Evolutionary conservation across 2,329 filamentous ascomycete species (phyloP).

Genomic region (Pseudopyricularia cyperi): DNA sequence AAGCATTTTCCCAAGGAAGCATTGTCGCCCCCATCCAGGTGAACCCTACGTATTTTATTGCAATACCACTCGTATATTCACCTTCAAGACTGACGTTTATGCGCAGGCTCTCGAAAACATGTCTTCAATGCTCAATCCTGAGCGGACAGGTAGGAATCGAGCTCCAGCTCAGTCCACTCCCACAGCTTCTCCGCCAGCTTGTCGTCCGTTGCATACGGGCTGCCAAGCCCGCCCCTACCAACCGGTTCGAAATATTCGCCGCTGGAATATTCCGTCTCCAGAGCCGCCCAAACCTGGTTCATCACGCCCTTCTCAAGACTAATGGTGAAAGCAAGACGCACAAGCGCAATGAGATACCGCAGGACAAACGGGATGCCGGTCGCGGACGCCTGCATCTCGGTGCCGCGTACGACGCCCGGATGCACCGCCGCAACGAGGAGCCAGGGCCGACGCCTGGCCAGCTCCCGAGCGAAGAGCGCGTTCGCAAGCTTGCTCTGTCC

Average conservation of each 20-base stretch:
- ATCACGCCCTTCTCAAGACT: neutral
- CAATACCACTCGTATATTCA: too few species aligned
- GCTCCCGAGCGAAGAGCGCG: slow-evolving; percentile 14
- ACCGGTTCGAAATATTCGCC: slow-evolving; percentile 17
- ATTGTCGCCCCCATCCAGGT: too few species aligned
- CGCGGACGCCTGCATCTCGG: slow-evolving; percentile 14
- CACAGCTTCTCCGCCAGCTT: slow-evolving; percentile 13
- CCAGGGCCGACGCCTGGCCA: slow-evolving; percentile 14
- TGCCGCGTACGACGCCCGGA: slow-evolving; percentile 15
- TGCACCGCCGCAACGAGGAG: slow-evolving; percentile 13
- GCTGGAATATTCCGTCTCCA: slow-evolving; percentile 42
- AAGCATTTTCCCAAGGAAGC: too few species aligned
- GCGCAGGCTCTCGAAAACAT: too few species aligned
- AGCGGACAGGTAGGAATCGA: slow-evolving; percentile 5
- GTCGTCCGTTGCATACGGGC: slow-evolving; percentile 9
- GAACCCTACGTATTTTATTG: too few species aligned
- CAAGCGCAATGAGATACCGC: neutral
- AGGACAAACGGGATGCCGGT: neutral
- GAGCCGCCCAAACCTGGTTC: slow-evolving; percentile 27
- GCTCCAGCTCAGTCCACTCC: slow-evolving; percentile 18
- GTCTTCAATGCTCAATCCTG: too few species aligned
- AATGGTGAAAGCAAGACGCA: neutral
- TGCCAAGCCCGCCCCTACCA: slow-evolving; percentile 10
- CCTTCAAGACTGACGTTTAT: too few species aligned
- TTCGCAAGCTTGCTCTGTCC: slow-evolving; percentile 21